Evolutionary conservation across 2,329 filamentous ascomycete species (phyloP).

Genomic region (Monilinia fructicola): DNA sequence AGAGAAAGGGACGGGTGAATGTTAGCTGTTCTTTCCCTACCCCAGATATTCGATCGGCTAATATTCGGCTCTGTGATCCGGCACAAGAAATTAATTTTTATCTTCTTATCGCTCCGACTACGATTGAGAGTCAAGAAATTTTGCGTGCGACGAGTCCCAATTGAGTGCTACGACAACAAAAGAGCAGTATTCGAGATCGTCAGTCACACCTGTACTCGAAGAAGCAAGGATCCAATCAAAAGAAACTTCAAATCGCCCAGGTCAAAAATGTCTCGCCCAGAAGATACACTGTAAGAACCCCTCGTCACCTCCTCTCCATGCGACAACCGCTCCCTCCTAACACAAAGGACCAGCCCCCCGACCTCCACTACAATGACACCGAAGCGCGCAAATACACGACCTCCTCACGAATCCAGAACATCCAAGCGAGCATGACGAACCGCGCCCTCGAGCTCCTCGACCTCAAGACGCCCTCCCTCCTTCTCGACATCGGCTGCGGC

Average conservation of each 20-base stretch:
- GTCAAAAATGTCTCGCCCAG: conserved; percentile 82
- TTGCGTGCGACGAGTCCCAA: neutral
- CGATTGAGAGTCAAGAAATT: conserved; percentile 7
- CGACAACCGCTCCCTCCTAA: conserved; percentile 29
- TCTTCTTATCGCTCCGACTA: conserved; percentile 17
- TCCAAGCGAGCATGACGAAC: conserved; percentile 92
- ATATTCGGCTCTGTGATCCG: conserved; percentile 23
- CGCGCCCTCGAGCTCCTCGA: conserved; percentile 89
- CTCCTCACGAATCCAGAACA: conserved; percentile 89
- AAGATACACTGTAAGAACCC: conserved; percentile 77
- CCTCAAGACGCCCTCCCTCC: conserved; percentile 74
- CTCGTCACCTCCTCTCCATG: conserved; percentile 23
- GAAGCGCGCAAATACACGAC: conserved; percentile 98
- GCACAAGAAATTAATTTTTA: too few relatives aligned
- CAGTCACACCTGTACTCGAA: neutral
- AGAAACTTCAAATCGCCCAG: neutral
- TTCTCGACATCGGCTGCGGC: conserved; percentile 96
- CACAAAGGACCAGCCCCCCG: conserved; percentile 66
- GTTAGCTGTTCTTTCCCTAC: conserved; percentile 23
- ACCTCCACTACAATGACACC: conserved; percentile 95
- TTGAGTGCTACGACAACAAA: neutral
- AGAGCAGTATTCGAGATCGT: neutral
- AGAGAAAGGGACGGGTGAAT: neutral
- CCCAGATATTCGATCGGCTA: conserved; percentile 23
- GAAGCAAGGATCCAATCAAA: neutral